These are phyloP conservation scores for Pholiota adiposa DNA, from an alignment of 1,284 basidiomycete species.

Conservation along the genomic window DNA sequence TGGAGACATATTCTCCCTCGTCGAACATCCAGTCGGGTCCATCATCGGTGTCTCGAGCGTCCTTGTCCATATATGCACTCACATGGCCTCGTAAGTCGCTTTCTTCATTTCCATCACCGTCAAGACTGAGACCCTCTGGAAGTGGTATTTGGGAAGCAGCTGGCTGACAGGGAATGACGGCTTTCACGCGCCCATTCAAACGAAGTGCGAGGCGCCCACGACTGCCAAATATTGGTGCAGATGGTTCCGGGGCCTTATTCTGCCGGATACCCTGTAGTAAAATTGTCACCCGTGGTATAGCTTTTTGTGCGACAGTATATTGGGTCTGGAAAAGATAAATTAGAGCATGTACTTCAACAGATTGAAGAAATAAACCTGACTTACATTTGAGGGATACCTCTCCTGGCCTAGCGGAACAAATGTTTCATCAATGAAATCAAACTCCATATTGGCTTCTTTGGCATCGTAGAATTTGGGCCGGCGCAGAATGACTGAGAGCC, in stretches of 20 bases:
- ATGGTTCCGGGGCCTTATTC: conserved; percentile 2
- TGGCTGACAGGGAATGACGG: conserved; percentile 10
- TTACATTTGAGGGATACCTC: neutral
- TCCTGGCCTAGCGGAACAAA: conserved; percentile 27
- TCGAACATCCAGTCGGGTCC: conserved; percentile 38
- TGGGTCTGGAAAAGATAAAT: neutral
- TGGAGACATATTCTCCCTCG: conserved; percentile 25
- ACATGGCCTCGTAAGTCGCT: conserved; percentile 1
- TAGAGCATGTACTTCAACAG: neutral
- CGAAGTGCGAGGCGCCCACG: neutral
- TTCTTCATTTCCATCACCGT: conserved; percentile 10
- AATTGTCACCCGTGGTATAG: conserved; percentile 19
- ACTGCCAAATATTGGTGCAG: neutral
- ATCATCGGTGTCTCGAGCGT: conserved; percentile 23
- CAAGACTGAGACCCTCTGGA: too few species aligned
- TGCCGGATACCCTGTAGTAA: conserved; percentile 17
- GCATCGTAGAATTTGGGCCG: conserved; percentile 26
- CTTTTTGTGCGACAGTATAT: conserved; percentile 6
- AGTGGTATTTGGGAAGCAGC: too few species aligned
- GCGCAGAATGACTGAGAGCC: conserved; percentile 18
- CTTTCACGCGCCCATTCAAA: conserved; percentile 2
- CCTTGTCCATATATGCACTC: conserved; percentile 1
- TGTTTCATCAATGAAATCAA: conserved; percentile 21
- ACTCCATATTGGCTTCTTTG: conserved; percentile 21
- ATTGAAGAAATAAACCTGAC: neutral